Percentiles rank a stretch among this genome's conserved stretches.
phyloP scores from a whole-genome alignment of 2,329 filamentous ascomycete species.

The Hortaea sp. region DNA sequence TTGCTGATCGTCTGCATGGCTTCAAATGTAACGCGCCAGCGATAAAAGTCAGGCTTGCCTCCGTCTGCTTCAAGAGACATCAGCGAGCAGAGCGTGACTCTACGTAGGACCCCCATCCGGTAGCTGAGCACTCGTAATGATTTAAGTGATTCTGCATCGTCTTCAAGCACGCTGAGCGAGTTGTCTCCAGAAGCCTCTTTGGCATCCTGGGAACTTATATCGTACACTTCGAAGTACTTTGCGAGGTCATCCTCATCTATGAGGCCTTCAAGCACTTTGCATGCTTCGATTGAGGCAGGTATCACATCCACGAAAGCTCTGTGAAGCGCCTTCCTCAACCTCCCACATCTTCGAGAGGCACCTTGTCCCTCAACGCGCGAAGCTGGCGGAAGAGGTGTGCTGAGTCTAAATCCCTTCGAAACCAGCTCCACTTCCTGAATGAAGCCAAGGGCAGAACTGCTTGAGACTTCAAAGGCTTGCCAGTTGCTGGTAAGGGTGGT shows the following conservation, averaged over 20 bases:
- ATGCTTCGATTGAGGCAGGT: slow-evolving; percentile 60
- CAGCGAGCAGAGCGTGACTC: slow-evolving; percentile 79
- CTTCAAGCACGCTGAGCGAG: slow-evolving; percentile 49
- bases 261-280: slow-evolving; percentile 57
- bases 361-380: slow-evolving; percentile 73
- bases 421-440: slow-evolving; percentile 95
- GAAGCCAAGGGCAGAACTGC: slow-evolving; percentile 64
- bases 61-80: slow-evolving; percentile 77
- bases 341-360: slow-evolving; percentile 63
- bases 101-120: slow-evolving; percentile 68
- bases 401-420: slow-evolving; percentile 82
- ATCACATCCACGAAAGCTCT: slow-evolving; percentile 61
- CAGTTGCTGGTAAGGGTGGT: slow-evolving; percentile 61
- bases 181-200: slow-evolving; percentile 41
- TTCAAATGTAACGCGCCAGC: slow-evolving; percentile 71
- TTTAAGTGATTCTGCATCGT: slow-evolving; percentile 69
- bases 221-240: slow-evolving; percentile 72
- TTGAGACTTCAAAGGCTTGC: slow-evolving; percentile 71
- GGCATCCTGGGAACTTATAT: slow-evolving; percentile 38
- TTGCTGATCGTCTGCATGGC: slow-evolving; percentile 55
- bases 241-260: slow-evolving; percentile 74
- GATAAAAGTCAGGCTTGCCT: slow-evolving; percentile 62
- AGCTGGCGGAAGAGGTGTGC: slow-evolving; percentile 81
- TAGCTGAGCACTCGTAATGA: slow-evolving; percentile 57
- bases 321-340: slow-evolving; percentile 67